A percentile compares a stretch with the other conserved stretches of the same genome.
phyloP scores from a whole-genome alignment of 805 yeast species.

The Pichia californica region DNA sequence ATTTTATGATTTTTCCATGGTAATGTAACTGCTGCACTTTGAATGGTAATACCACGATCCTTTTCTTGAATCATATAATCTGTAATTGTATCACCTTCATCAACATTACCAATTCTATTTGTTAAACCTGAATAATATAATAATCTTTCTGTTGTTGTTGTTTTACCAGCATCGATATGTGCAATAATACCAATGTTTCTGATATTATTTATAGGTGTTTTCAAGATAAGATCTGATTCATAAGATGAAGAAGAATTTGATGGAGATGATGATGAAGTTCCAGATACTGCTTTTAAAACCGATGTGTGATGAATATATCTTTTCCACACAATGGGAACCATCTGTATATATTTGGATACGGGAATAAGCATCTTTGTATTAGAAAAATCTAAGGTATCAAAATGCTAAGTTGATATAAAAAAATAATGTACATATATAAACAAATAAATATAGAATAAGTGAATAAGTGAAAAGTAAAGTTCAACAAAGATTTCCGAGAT shows the following conservation, averaged over 20 bases:
- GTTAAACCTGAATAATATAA: slow-evolving; percentile 84
- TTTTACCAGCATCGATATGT: slow-evolving; percentile 98
- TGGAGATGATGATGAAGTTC: background rate
- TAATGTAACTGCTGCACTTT: slow-evolving; percentile 89
- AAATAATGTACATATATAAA: too few species aligned
- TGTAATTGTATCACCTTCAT: slow-evolving; percentile 93
- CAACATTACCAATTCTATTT: slow-evolving; percentile 81
- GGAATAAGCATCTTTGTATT: background rate
- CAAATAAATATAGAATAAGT: too few species aligned
- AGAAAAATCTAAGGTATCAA: too few species aligned
- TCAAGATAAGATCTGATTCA: slow-evolving; percentile 16
- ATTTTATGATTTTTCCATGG: slow-evolving; percentile 71
- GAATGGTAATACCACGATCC: slow-evolving; percentile 91
- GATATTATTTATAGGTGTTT: slow-evolving; percentile 32
- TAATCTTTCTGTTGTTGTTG: slow-evolving; percentile 96
- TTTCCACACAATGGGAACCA: background rate
- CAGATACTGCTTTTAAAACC: background rate
- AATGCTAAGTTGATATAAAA: background rate
- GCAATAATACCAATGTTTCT: slow-evolving; percentile 95
- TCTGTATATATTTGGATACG: background rate
- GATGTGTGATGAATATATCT: background rate
- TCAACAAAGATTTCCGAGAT: background rate
- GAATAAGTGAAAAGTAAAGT: background rate
- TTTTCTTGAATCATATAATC: slow-evolving; percentile 88
- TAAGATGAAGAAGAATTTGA: slow-evolving; percentile 7